These are phyloP conservation scores for Vinca minor DNA, from an alignment of 257 asterid species.

Conservation along the genomic window DNA sequence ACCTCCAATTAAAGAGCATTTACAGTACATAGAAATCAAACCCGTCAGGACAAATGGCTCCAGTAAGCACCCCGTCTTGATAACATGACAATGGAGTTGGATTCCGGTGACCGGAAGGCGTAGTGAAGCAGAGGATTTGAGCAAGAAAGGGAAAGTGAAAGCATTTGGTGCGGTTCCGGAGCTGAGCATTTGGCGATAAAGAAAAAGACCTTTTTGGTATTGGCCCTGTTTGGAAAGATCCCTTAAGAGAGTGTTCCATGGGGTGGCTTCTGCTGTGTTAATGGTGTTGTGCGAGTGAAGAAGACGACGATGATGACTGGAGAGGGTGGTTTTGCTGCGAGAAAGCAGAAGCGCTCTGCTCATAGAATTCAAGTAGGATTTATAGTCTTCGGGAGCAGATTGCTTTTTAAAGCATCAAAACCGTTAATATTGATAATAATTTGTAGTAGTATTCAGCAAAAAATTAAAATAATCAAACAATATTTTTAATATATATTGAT, in stretches of 20 bases:
- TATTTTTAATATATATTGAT: too few species aligned
- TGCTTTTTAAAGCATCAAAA: background rate
- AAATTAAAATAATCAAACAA: too few species aligned
- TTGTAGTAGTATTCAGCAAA: too few species aligned
- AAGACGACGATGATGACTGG: background rate
- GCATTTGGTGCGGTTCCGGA: conserved; percentile 61
- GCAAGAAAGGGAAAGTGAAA: conserved; percentile 76
- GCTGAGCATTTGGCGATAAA: conserved; percentile 69
- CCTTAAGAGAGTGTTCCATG: conserved; percentile 69
- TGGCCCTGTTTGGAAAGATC: conserved; percentile 60
- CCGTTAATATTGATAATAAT: too few species aligned
- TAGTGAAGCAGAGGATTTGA: conserved; percentile 65
- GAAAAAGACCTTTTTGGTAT: conserved; percentile 39
- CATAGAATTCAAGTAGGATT: too few species aligned
- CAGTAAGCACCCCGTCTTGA: conserved; percentile 57
- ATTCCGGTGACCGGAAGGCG: conserved; percentile 39
- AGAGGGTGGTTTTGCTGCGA: conserved; percentile 15
- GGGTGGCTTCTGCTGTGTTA: conserved; percentile 20
- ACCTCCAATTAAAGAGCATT: conserved; percentile 16
- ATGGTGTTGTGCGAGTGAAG: conserved; percentile 14
- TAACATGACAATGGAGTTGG: conserved; percentile 64
- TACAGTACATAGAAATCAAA: conserved; percentile 49
- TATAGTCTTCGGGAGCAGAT: too few species aligned
- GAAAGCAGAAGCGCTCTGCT: conserved; percentile 21
- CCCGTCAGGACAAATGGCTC: conserved; percentile 87